phyloP scores from a whole-genome alignment of 78 protist genomes.

The Pelomyxa schiedti region DNA sequence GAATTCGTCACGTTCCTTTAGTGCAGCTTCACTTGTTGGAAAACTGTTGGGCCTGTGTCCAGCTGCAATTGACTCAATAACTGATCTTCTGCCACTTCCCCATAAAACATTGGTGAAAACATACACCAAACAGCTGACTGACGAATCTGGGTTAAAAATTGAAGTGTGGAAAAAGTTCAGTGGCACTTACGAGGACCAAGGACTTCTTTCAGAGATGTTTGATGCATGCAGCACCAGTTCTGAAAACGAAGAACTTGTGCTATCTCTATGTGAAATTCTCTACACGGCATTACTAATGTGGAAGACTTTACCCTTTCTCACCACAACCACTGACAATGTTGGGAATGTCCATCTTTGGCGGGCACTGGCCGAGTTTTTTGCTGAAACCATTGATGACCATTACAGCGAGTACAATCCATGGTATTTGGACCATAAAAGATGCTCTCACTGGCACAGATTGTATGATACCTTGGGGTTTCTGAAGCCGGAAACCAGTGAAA shows the following conservation, averaged over 20 bases:
- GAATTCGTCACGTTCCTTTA: too few species aligned
- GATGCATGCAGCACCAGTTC: neutral
- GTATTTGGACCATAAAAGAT: conserved; percentile 32
- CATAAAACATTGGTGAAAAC: too few species aligned
- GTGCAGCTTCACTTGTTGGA: too few species aligned
- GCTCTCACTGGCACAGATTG: conserved; percentile 2
- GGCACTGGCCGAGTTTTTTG: conserved; percentile 34
- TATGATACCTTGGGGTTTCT: conserved; percentile 25
- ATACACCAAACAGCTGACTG: too few species aligned
- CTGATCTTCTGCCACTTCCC: too few species aligned
- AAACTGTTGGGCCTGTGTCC: too few species aligned
- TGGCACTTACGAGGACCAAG: neutral
- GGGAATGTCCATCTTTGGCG: conserved; percentile 6
- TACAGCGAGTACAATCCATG: conserved; percentile 41
- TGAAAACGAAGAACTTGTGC: neutral
- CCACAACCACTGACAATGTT: neutral
- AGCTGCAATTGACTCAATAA: too few species aligned
- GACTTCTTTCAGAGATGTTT: neutral
- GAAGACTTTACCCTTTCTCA: conserved; percentile 6
- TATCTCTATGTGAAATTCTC: neutral
- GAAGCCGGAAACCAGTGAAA: neutral
- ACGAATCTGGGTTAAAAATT: too few species aligned
- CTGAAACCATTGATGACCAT: conserved; percentile 42
- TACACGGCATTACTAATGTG: conserved; percentile 4
- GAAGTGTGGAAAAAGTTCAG: neutral